Conservation (phyloP, 2,329 filamentous ascomycete species). For the Simplicillium sp. region DNA sequence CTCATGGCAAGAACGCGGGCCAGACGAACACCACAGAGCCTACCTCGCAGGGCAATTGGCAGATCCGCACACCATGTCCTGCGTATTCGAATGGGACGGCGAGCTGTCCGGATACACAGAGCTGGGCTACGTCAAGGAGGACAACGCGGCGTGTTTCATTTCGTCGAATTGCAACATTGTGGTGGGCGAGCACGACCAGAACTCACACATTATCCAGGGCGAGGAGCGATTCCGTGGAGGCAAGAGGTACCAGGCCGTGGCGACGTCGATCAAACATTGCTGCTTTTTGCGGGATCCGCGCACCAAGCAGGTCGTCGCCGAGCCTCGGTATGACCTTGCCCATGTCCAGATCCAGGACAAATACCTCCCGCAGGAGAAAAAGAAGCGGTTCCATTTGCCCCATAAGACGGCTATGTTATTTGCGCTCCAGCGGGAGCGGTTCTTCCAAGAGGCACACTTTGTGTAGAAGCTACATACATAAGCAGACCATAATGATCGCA, state of each 20-base stretch:
- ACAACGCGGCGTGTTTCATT: slow-evolving; percentile 17
- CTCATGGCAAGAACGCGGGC: slow-evolving; percentile 15
- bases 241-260: slow-evolving; percentile 15
- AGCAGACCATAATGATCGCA: too few relatives aligned
- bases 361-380: slow-evolving; percentile 16
- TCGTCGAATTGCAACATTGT: slow-evolving; percentile 14
- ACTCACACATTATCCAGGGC: slow-evolving; percentile 16
- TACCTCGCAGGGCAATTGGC: slow-evolving; percentile 15
- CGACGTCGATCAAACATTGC: slow-evolving; percentile 16
- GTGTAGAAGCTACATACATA: slow-evolving; percentile 5
- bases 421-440: slow-evolving; percentile 16
- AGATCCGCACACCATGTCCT: slow-evolving; percentile 17
- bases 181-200: slow-evolving; percentile 18
- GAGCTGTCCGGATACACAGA: slow-evolving; percentile 17
- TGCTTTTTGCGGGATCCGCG: slow-evolving; percentile 17
- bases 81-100: slow-evolving; percentile 17
- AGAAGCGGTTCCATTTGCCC: slow-evolving; percentile 17
- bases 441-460: slow-evolving; percentile 16
- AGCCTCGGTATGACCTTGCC: slow-evolving; percentile 13
- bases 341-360: slow-evolving; percentile 15
- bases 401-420: slow-evolving; percentile 18
- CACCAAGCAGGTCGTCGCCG: slow-evolving; percentile 15
- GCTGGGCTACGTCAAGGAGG: slow-evolving; percentile 16
- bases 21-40: slow-evolving; percentile 15
- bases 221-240: slow-evolving; percentile 16